phyloP scores from a whole-genome alignment of 2,329 filamentous ascomycete species.

The Ophiosphaerella herpotricha region DNA sequence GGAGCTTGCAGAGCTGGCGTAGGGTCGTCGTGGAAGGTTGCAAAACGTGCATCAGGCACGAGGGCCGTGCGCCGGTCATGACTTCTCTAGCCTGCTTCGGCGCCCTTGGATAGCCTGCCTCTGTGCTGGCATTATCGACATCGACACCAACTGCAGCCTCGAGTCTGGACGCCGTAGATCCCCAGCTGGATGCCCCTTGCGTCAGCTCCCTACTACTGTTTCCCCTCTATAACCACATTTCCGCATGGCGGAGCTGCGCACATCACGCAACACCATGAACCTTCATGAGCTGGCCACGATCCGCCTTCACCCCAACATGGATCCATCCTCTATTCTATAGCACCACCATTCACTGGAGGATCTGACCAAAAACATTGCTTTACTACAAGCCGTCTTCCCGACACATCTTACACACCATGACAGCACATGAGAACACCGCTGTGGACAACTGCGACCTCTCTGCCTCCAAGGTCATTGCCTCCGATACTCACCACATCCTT shows the following conservation, averaged over 20 bases:
- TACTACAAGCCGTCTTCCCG: neutral
- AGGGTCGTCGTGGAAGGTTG: slow-evolving; percentile 20
- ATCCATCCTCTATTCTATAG: slow-evolving; percentile 2
- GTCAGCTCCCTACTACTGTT: no score
- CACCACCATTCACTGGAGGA: slow-evolving; percentile 26
- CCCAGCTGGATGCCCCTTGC: no score
- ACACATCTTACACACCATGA: neutral
- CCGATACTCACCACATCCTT: neutral
- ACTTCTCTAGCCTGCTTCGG: slow-evolving; percentile 14
- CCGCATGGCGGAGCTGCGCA: no score
- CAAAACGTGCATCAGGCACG: slow-evolving; percentile 10
- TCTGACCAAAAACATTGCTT: slow-evolving; percentile 14
- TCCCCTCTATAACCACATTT: no score
- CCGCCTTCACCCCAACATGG: no score
- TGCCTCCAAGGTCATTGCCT: neutral
- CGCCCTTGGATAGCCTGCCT: neutral
- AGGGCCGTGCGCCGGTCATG: no score
- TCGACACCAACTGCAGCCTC: no score
- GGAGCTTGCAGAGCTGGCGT: slow-evolving; percentile 27
- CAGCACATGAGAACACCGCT: neutral
- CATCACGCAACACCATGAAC: no score
- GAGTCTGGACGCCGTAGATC: no score
- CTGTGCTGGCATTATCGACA: no score
- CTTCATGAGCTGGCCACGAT: no score
- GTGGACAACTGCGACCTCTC: slow-evolving; percentile 4